phyloP scores from a whole-genome alignment of 805 yeast species.

The Ogataea sp. region DNA sequence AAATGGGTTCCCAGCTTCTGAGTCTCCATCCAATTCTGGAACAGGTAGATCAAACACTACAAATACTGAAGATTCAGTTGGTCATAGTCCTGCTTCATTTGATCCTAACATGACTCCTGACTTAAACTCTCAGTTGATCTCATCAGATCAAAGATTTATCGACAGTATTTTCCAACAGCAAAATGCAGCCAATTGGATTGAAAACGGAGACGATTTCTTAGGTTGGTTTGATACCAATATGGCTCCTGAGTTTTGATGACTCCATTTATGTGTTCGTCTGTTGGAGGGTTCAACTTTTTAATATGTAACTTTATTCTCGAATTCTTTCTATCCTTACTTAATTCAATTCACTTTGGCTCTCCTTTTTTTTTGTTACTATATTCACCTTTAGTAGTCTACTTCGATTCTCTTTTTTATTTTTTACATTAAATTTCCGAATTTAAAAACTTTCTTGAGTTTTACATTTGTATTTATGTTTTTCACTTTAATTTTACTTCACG shows the following conservation, averaged over 20 bases:
- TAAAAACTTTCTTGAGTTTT: no score
- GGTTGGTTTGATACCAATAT: constrained; percentile 90
- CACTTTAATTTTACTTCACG: no score
- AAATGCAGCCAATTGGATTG: constrained; percentile 80
- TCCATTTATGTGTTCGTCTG: no score
- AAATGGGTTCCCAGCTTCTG: neutral
- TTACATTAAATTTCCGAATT: no score
- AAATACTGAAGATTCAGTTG: constrained; percentile 1
- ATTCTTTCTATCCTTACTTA: no score
- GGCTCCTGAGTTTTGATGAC: constrained; percentile 53
- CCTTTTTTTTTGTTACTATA: no score
- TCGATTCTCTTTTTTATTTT: no score
- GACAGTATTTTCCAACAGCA: constrained; percentile 69
- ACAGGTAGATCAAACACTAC: neutral
- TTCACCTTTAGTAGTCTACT: no score
- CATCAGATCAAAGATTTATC: constrained; percentile 22
- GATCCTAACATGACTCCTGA: neutral
- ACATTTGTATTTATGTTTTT: no score
- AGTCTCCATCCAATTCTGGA: constrained; percentile 16
- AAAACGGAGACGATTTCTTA: constrained; percentile 76
- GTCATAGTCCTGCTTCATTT: neutral
- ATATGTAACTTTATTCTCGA: no score
- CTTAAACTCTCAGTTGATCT: neutral
- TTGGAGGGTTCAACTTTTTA: no score
- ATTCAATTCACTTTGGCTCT: no score